Evolutionary conservation across 2,329 filamentous ascomycete genomes (phyloP), one percentile per base, ranked within the genome.

Genomic region (Aspergillus oerlinghausenensis): DNA sequence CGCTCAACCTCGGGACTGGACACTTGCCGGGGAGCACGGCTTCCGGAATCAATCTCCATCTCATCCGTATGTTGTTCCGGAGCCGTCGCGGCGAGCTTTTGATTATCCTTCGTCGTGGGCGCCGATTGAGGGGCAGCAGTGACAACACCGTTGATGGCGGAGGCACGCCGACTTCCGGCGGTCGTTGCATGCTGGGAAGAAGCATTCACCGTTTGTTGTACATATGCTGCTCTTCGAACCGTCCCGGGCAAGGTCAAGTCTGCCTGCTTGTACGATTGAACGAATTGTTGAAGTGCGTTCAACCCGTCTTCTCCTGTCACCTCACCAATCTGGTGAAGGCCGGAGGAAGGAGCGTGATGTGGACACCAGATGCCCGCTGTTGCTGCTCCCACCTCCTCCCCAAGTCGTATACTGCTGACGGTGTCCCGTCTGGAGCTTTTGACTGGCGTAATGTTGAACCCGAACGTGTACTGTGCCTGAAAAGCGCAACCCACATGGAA

Each of bases 401-500:
- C 89, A 38, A 97, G 81, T 47, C 85, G 91, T 43, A 96, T 88
- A 49, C 90, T 89, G 59, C 83, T 89, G 65, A 88, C 82, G 58
- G 90, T 87, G 63, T 97, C 92, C 62, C 90, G 85, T 35, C 92
- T 84, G 19, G 91, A 95, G 52, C 88, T 88, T 75, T 99, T 97
- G 58, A 97, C 88, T 0, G 93, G 91, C 0, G 86, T 87, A 55
- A 99, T 84, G 63, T 97, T 92, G 66, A 99, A 96, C 0, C 92
- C 94, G 49, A 97, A 86, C 1, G 84, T 80, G 71, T 95, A 94
- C 8, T 88, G 89, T 50, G 86, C 84, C 68, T 92, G 88, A 65
- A 91, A 88, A 21, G 94, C 94, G 75, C 94, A 99, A 65, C 91
- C 91, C 51, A 96, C 88, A 69, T 99, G 94, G 63, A 96, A 89